Evolutionary conservation across 768 basidiomycete genomes (phyloP), one percentile per base, ranked within the genome.

Genomic region (Kwoniella sp.): DNA sequence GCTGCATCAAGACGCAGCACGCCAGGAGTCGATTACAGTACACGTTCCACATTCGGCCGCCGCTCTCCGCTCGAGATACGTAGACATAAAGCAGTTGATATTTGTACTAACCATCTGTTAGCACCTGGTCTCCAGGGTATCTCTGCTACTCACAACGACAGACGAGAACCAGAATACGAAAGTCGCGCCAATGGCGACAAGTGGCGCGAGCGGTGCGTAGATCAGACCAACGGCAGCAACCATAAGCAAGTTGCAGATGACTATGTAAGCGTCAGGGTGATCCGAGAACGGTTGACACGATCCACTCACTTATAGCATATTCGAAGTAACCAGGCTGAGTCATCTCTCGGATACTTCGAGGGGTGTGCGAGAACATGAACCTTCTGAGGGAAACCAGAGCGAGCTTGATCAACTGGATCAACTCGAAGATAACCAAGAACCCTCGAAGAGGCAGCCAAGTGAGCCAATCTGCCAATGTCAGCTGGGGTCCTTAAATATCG

Each of bases 21-120:
- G 83, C 77, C 12, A 98, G 75, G 20, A 98, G 76, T 46, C 95
- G 84, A 73, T 99, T 99, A 74, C 89, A 79, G 39, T 88, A 80
- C n/a, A 89, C 83, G 67, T 95, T 95, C 90, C 90, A 95, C 60
- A 93, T 77, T 17, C 89, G 86, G 5, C 95, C 95, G 52, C 93
- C 95, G 45, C 85, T 88, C 75, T 99, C 95, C 12, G 90, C 87
- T 57, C 84, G 84, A 5, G 90, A 84, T 41, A 89, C 77, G 69
- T 81, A 92, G 51, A 93, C 89, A 73, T 93, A 98, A 84, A 96
- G 90, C 43, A 96, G 78, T 77, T 77, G 76, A 67, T 98, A 98
- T 76, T 98, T 99, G 79, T 92, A 89, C 67, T 69, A 19, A 23
- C 11, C 20, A 27, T 33, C 19, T 19, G 25, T 87, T 79, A 83